Evolutionary conservation across 352 stramenopile genomes (phyloP), one percentile per base, ranked within the genome.

Genomic region (Pythium folliculosum): DNA sequence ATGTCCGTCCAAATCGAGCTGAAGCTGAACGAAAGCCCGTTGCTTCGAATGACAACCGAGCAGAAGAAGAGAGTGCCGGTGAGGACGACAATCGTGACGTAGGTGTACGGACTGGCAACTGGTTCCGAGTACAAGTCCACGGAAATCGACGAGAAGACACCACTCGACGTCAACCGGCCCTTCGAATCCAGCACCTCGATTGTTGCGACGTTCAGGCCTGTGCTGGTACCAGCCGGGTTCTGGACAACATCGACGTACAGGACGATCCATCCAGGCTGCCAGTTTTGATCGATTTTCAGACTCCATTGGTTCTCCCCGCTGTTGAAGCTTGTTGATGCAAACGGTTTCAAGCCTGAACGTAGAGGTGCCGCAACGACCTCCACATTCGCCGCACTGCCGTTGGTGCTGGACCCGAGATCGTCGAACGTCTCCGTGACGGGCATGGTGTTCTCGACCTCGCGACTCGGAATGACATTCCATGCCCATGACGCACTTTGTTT

Each of bases 1-100:
- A 96, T 75, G 61, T 96, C 88, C 2, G 84, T 94, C 84, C 87
- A 96, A 69, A 94, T 91, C 23, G 88, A 94, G 44, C 86, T 85
- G 21, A 93, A 75, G 17, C 82, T 92, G 73, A 96, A 94, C 21
- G 85, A 79, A 5, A 96, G 73, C 0, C 88, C 88, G 61, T 96
- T 91, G 60, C 85, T 91, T 19, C 80, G 82, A 60, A 96, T 93
- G 47, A 91, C 87, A 14, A 94, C 74, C 35, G 81, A 84, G 64
- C 88, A 96, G 55, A 96, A 96, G 2, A 89, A 67, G 35, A 96
- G 72, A 32, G 84, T 90, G 8, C 86, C 81, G 38, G 92, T 82
- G n/a, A 96, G 73, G 21, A 96, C 78, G 38, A 94, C 88, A 69
- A 96, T 89, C 1, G 86, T 92, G 30, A 96, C 86, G 73, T 94